Percentiles rank a stretch among this genome's conserved stretches.
Evolutionary conservation across 768 basidiomycete genomes (phyloP).

Genomic region (Megacollybia marginata): DNA sequence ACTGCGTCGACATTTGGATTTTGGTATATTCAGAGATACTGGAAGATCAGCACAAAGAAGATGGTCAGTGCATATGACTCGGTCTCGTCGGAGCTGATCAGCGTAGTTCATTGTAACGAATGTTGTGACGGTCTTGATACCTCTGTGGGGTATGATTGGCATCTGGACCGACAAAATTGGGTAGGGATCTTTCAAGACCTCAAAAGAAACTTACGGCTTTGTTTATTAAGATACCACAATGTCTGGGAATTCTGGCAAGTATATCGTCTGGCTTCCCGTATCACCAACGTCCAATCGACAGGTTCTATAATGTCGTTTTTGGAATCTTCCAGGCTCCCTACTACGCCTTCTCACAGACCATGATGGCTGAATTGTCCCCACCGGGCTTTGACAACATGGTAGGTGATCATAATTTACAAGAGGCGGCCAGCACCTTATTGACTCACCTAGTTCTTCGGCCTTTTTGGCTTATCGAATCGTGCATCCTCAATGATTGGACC

Average conservation of each 20-base stretch:
- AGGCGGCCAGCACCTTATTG: not conserved
- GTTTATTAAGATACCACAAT: constrained; percentile 54
- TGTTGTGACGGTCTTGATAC: constrained; percentile 68
- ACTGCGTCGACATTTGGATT: constrained; percentile 47
- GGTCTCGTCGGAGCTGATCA: not conserved
- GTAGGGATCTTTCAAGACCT: constrained; percentile 25
- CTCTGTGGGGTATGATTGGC: constrained; percentile 82
- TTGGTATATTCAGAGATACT: constrained; percentile 78
- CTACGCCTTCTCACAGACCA: constrained; percentile 79
- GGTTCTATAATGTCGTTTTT: constrained; percentile 75
- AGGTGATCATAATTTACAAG: not conserved
- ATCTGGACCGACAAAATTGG: constrained; percentile 75
- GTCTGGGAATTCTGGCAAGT: constrained; percentile 81
- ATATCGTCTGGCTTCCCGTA: not conserved
- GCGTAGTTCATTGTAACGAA: constrained; percentile 69
- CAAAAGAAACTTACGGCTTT: not conserved
- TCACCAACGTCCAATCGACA: constrained; percentile 16
- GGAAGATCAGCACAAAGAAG: constrained; percentile 72
- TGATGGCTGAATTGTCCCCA: constrained; percentile 86
- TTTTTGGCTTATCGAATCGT: constrained; percentile 79
- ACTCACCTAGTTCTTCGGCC: constrained; percentile 64
- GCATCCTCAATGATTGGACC: constrained; percentile 86
- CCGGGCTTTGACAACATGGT: constrained; percentile 84
- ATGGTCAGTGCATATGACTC: constrained; percentile 44
- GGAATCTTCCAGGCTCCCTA: constrained; percentile 84